A percentile compares a stretch with the other conserved stretches of the same genome.
These are phyloP conservation scores for Salix purpurea DNA, from an alignment of 345 rosid genomes.

Conservation along the genomic window DNA sequence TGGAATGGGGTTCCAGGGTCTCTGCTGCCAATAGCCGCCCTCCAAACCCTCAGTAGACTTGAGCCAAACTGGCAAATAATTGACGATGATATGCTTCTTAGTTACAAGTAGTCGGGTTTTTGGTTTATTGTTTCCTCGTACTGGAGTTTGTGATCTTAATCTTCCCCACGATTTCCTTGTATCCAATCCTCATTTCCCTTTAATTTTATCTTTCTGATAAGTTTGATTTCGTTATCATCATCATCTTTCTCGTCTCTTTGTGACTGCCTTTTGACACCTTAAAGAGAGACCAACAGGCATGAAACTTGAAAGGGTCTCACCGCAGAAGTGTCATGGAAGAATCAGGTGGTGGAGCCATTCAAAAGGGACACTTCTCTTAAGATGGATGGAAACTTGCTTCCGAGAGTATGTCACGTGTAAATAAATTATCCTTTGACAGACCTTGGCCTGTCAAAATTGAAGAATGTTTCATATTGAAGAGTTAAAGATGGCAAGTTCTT, in stretches of 20 bases:
- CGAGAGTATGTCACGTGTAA: neutral
- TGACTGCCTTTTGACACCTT: neutral
- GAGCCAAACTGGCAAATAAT: too few relatives aligned
- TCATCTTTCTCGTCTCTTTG: neutral
- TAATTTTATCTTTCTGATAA: neutral
- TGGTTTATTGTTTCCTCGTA: neutral
- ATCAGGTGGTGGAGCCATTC: neutral
- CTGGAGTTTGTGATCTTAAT: neutral
- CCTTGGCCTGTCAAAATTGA: neutral
- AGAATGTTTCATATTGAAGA: neutral
- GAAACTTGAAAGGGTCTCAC: neutral
- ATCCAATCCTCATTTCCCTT: neutral
- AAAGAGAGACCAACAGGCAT: neutral
- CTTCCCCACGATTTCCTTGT: neutral
- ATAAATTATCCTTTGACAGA: neutral
- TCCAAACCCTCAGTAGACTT: conserved; percentile 54
- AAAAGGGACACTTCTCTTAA: neutral
- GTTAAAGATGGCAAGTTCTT: neutral
- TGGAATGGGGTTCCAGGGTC: conserved; percentile 79
- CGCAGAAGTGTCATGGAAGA: neutral
- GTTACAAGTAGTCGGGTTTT: too few relatives aligned
- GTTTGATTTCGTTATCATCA: neutral
- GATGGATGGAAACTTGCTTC: neutral
- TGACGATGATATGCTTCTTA: neutral
- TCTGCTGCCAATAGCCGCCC: conserved; percentile 79